These are phyloP conservation scores for Carex sylvatica DNA, from an alignment of 202 grass and related monocot genomes.

Conservation along the genomic window DNA sequence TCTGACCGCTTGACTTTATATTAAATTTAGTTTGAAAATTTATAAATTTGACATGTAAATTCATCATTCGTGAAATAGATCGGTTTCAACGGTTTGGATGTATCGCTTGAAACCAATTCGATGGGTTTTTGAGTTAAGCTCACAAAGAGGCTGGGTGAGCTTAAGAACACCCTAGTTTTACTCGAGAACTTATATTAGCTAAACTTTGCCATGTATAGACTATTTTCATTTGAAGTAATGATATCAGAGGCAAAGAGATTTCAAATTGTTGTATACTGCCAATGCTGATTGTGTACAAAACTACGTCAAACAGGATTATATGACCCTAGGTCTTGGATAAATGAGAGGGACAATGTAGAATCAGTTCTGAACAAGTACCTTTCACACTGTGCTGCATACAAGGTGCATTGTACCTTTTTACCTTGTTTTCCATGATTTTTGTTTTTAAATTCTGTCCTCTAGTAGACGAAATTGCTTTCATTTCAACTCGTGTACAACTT, in stretches of 20 bases:
- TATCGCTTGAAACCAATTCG: too few relatives aligned
- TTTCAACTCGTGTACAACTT: too few relatives aligned
- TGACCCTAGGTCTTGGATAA: conserved; percentile 43
- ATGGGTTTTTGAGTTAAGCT: too few relatives aligned
- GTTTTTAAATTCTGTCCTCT: neutral
- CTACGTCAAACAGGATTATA: conserved; percentile 19
- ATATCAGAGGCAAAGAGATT: neutral
- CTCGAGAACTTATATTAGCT: too few relatives aligned
- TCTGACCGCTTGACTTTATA: too few relatives aligned
- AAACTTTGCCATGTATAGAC: neutral
- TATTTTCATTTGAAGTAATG: neutral
- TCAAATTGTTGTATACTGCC: neutral
- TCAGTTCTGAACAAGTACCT: conserved; percentile 59
- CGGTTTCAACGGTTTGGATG: too few relatives aligned
- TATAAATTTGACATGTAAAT: too few relatives aligned
- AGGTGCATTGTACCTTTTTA: conserved; percentile 33
- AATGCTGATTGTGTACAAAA: neutral
- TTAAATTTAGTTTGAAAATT: too few relatives aligned
- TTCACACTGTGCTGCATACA: conserved; percentile 41
- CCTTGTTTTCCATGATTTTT: conserved; percentile 16
- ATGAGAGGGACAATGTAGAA: conserved; percentile 47
- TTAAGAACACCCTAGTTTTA: too few relatives aligned
- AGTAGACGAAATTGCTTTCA: too few relatives aligned
- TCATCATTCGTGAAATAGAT: too few relatives aligned
- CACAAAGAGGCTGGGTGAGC: too few relatives aligned